Base-by-base conservation (phyloP, 169 alveolate species). In the Cryptosporidium andersoni region DNA sequence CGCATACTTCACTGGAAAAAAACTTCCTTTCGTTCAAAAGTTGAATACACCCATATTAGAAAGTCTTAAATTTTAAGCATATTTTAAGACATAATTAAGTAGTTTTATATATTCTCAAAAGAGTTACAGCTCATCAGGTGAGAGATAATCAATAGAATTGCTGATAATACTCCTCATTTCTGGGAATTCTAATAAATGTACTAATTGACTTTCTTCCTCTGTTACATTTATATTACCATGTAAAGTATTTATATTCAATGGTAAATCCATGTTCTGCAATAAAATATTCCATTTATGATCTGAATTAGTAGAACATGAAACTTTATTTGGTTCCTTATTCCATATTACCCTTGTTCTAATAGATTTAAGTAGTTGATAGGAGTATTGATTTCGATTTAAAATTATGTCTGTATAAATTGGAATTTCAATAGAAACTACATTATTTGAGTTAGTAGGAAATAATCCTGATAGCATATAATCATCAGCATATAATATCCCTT, bases 351-450 rank as follows among this genome's bases (percentile, higher is more conserved):
- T 25, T 40, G 60, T 64, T 48, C 55, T n/a, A 34, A 74, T 74
- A 34, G 85, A 74, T 14, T 74, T 74, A 5, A 74, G 67, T 2
- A 74, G 68, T 42, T 74, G 85, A 39, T 74, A 74, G 1, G 85
- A 74, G n/a, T 74, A 68, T 43, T 74, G 85, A 37, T 74, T 74
- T 36, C 74, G 68, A 45, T 74, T 74, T 58, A 74, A 49, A 2
- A 49, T 74, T n/a, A 74, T 74, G 14, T 66, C 55, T 4, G 85
- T 40, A 9, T 74, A 66, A 5, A 74, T 74, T 2, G 85, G 85
- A 9, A 64, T 45, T 25, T 66, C 55, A 11, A 74, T 74, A 40
- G 85, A 56, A 60, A 74, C 85, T 2, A 74, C 45, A 12, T 66
- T 74, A n/a, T 74, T 74, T n/a, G 58, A 55, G 12, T 74, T 74